phyloP scores from a whole-genome alignment of 345 rosid genomes.

The Rhizophora mangle region DNA sequence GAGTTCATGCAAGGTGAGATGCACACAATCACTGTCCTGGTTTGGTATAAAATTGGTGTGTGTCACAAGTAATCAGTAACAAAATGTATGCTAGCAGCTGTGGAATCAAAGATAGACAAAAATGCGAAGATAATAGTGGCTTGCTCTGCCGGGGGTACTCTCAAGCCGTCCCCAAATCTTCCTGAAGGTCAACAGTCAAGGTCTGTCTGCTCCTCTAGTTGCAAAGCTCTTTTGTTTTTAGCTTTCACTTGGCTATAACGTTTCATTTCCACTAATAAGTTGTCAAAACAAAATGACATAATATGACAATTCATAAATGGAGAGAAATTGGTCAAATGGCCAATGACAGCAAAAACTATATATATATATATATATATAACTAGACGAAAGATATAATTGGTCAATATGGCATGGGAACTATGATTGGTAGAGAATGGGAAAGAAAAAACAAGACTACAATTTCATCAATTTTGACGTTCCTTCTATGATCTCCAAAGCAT shows the following conservation, averaged over 20 bases:
- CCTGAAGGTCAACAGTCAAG: constrained; percentile 97
- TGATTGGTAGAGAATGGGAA: no score
- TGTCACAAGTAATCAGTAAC: neutral
- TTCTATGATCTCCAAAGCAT: no score
- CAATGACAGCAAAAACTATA: no score
- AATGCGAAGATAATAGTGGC: constrained; percentile 90
- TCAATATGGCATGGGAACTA: no score
- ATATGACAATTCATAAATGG: no score
- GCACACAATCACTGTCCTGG: constrained; percentile 1
- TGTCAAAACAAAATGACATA: no score
- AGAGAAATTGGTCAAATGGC: no score
- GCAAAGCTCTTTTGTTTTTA: neutral
- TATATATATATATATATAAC: no score
- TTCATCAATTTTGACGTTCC: no score
- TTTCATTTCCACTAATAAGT: no score
- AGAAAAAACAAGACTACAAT: no score
- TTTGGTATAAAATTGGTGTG: neutral
- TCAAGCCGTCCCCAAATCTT: constrained; percentile 79
- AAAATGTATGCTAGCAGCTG: constrained; percentile 39
- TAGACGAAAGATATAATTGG: no score
- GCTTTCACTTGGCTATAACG: neutral
- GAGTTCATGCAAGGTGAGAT: constrained; percentile 67
- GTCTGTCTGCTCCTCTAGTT: constrained; percentile 25
- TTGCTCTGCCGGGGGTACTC: constrained; percentile 87
- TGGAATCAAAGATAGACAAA: constrained; percentile 73